A percentile compares a stretch with the other conserved stretches of the same genome.
Conservation (phyloP, 2,329 filamentous ascomycete genomes). For the Bipolaris bicolor region DNA sequence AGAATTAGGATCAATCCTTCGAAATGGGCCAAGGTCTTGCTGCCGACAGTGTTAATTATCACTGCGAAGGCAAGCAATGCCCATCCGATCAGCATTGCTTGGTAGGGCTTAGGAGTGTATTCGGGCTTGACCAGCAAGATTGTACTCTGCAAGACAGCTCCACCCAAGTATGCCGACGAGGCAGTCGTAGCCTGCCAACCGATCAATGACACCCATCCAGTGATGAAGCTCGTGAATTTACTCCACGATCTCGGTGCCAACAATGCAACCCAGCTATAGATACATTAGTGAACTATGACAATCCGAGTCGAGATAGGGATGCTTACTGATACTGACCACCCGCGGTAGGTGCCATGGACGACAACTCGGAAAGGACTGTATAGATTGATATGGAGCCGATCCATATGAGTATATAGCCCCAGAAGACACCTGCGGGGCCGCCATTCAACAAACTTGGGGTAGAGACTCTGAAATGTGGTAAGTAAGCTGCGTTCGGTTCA, state of each 20-base stretch:
- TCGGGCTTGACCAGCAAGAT: conserved; percentile 5
- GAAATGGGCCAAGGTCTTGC: conserved; percentile 50
- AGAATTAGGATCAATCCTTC: conserved; percentile 54
- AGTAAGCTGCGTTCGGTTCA: not conserved
- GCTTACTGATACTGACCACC: conserved; percentile 22
- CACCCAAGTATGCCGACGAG: conserved; percentile 6
- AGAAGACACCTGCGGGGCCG: conserved; percentile 21
- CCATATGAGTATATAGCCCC: conserved; percentile 19
- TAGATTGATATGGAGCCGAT: conserved; percentile 17
- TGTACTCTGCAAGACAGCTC: conserved; percentile 14
- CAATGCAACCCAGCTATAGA: conserved; percentile 15
- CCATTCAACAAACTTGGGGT: conserved; percentile 15
- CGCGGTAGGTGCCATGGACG: conserved; percentile 24
- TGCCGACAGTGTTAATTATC: conserved; percentile 51
- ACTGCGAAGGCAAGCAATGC: conserved; percentile 47
- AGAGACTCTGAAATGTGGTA: not conserved
- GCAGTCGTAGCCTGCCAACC: conserved; percentile 24
- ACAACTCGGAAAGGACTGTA: conserved; percentile 22
- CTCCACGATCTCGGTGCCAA: conserved; percentile 52
- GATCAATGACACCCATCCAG: conserved; percentile 21
- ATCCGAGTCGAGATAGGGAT: not conserved
- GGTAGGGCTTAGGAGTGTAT: conserved; percentile 50
- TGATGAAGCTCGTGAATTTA: conserved; percentile 20
- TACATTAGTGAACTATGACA: not conserved
- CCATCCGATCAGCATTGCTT: conserved; percentile 55